These are phyloP conservation scores for Maudiozyma saulgeensis DNA, from an alignment of 805 yeast species.

Conservation along the genomic window DNA sequence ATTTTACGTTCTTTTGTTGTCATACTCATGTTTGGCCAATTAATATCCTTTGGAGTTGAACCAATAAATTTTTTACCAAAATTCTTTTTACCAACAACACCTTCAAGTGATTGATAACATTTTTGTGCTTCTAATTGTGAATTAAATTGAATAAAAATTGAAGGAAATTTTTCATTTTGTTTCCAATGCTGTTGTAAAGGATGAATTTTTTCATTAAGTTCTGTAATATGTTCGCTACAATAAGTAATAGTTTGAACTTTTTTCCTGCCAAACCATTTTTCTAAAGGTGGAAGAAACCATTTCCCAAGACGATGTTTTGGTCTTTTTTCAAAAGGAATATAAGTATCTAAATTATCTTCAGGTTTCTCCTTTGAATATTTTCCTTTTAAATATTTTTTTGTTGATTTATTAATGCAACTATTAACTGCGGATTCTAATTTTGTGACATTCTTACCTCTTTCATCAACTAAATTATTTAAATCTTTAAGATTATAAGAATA, in stretches of 20 bases:
- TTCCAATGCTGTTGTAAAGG: conserved; percentile 46
- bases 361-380: conserved; percentile 31
- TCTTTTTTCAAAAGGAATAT: conserved; percentile 63
- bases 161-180: conserved; percentile 43
- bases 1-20: conserved; percentile 46
- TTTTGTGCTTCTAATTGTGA: conserved; percentile 81
- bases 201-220: conserved; percentile 56
- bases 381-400: conserved; percentile 47
- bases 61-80: conserved; percentile 45
- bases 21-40: conserved; percentile 70
- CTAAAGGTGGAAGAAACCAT: conserved; percentile 21
- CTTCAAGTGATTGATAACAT: conserved; percentile 73
- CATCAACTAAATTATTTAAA: conserved; percentile 46
- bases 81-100: conserved; percentile 1
- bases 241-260: conserved; percentile 80
- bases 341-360: conserved; percentile 36
- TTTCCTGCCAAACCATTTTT: conserved; percentile 46
- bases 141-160: conserved; percentile 75
- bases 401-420: conserved; percentile 49
- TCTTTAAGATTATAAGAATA: conserved; percentile 55
- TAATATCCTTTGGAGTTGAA: conserved; percentile 68
- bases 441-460: conserved; percentile 49
- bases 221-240: conserved; percentile 55
- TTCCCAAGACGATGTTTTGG: conserved; percentile 68
- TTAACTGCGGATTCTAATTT: conserved; percentile 63